Evolutionary conservation across 345 rosid species (phyloP), one percentile per base, ranked within the genome.

Genomic region (Durio zibethinus): DNA sequence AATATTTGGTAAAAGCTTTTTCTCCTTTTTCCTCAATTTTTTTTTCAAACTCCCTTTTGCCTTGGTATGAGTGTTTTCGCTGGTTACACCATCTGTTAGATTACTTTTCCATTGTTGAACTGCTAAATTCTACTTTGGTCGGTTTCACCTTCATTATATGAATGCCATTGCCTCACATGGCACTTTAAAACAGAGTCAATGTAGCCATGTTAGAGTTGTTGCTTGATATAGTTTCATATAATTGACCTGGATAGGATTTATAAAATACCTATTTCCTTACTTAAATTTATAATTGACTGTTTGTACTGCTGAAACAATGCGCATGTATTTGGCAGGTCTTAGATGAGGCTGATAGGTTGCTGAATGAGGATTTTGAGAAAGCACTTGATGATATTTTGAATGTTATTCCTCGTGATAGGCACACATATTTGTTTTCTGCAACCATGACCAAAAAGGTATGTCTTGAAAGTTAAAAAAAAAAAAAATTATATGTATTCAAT

Each of bases 381-480:
- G 87, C 99, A 2, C 87, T 94, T 48, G 91, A 92, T 83, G 89
- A 85, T 79, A 93, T 96, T 81, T 83, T 94, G 77, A 87, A 86
- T 64, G 90, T 83, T 75, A 85, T 94, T 71, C 97, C 97, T 29
- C 90, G 85, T 59, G 90, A 87, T 2, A 80, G 97, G 48, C 88
- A 76, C 81, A 97, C 98, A 4, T 97, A 50, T 85, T 88, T 97
- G 72, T 97, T 97, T 87, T 97, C 99, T 77, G 99, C 99, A 2
- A 96, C 99, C 29, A 96, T 96, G 98, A 94, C 98, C 33, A 92
- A 94, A 81, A 96, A 92, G 97, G 98, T 91, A 71, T 43, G 64
- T 18, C 4, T 29, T 31, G 57, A 33, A 20, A 47, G 11, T 33
- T 29, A 25, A 38, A 50, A 42, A 43, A 60, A 25, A 38, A 50